Conservation (phyloP, 148 eudicot species). For the Camellia granthamiana region DNA sequence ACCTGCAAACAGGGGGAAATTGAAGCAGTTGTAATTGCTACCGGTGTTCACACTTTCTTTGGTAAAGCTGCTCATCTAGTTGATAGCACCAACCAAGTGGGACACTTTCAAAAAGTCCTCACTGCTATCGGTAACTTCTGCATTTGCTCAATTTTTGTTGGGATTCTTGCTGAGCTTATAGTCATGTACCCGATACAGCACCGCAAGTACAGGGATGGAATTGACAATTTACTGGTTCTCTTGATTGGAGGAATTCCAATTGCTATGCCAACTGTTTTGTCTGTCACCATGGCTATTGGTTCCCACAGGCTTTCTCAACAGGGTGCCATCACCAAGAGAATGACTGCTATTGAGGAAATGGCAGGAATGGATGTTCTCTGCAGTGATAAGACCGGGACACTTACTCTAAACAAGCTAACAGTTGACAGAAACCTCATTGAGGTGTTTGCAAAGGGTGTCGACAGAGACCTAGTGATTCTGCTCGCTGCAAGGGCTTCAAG, state of each 20-base stretch:
- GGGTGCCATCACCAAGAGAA: constrained; percentile 77
- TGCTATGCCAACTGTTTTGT: constrained; percentile 74
- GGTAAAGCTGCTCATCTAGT: constrained; percentile 84
- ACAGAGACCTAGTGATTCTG: constrained; percentile 51
- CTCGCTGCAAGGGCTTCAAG: constrained; percentile 81
- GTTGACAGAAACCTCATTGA: constrained; percentile 56
- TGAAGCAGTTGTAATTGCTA: constrained; percentile 73
- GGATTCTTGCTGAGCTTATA: constrained; percentile 53
- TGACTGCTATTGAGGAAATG: constrained; percentile 89
- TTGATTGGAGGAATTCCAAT: constrained; percentile 74
- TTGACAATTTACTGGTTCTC: constrained; percentile 60
- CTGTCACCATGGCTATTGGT: constrained; percentile 78
- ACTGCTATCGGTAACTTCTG: constrained; percentile 73
- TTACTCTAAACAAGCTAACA: constrained; percentile 65
- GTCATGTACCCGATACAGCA: constrained; percentile 63
- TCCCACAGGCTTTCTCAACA: constrained; percentile 67
- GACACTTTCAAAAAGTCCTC: constrained; percentile 71
- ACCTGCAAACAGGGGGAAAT: constrained; percentile 74
- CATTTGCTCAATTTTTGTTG: constrained; percentile 59
- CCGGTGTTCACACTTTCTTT: constrained; percentile 72
- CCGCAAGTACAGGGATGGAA: constrained; percentile 55
- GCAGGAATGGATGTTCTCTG: constrained; percentile 85
- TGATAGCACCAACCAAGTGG: constrained; percentile 68
- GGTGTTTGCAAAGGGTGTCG: constrained; percentile 65
- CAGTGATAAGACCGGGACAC: constrained; percentile 76